A percentile compares a stretch with the other conserved stretches of the same genome.
Evolutionary conservation across 352 stramenopile genomes (phyloP).

Genomic region (Phytophthora pluvialis): DNA sequence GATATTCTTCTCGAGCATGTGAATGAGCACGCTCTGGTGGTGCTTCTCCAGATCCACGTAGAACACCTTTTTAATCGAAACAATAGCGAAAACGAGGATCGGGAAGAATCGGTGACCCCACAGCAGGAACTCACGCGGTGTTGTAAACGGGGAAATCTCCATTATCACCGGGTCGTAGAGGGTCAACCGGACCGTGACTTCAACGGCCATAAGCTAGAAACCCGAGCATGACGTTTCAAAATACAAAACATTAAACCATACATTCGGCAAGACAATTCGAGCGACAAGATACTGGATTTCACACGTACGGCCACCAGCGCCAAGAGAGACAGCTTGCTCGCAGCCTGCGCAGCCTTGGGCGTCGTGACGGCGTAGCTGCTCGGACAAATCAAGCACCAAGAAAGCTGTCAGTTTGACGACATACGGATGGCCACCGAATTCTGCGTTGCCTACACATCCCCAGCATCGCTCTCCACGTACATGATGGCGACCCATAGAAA

Average conservation of each 20-base stretch:
- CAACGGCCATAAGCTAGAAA: constrained; percentile 54
- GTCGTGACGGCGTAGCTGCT: constrained; percentile 58
- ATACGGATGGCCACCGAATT: not conserved
- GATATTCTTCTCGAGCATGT: constrained; percentile 65
- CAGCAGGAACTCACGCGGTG: constrained; percentile 62
- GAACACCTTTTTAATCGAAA: constrained; percentile 60
- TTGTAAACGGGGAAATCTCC: constrained; percentile 52
- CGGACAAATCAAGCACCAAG: constrained; percentile 10
- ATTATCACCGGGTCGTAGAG: constrained; percentile 62
- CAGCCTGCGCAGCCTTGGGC: constrained; percentile 43
- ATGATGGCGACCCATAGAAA: constrained; percentile 67
- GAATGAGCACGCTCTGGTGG: constrained; percentile 44
- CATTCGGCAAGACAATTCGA: too few species aligned
- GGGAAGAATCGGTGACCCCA: constrained; percentile 66
- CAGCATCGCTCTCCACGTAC: constrained; percentile 38
- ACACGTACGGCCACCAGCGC: constrained; percentile 52
- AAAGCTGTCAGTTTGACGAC: constrained; percentile 17
- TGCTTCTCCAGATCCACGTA: constrained; percentile 73
- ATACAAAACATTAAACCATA: not conserved
- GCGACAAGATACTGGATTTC: not conserved
- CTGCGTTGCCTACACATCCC: not conserved
- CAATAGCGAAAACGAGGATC: constrained; percentile 47
- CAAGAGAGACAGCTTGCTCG: constrained; percentile 56
- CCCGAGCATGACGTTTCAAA: not conserved
- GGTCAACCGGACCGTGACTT: constrained; percentile 60